A percentile compares a stretch with the other conserved stretches of the same genome.
phyloP scores from a whole-genome alignment of 768 basidiomycete genomes.

The Russula sp. region DNA sequence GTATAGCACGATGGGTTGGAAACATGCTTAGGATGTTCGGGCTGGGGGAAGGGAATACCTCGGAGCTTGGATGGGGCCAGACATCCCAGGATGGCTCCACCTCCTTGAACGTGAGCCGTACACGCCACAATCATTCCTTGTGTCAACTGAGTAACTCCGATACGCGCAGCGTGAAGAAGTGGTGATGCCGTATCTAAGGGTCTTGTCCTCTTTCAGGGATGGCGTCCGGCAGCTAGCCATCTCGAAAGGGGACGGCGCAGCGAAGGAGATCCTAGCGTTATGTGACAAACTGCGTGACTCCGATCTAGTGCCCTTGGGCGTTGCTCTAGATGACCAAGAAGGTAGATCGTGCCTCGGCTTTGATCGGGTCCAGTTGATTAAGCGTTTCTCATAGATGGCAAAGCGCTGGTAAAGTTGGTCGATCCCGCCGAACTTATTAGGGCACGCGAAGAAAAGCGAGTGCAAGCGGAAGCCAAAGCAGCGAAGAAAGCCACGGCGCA shows the following conservation, averaged over 20 bases:
- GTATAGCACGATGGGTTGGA: constrained; percentile 60
- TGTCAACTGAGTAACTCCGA: constrained; percentile 7
- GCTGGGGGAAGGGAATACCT: constrained; percentile 58
- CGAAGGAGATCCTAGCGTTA: constrained; percentile 76
- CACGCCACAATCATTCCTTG: not conserved
- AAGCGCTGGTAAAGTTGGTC: constrained; percentile 89
- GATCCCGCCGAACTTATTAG: constrained; percentile 73
- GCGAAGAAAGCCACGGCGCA: constrained; percentile 69
- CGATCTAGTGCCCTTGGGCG: constrained; percentile 88
- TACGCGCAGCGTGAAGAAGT: constrained; percentile 64
- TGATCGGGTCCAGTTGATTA: constrained; percentile 6
- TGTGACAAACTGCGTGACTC: constrained; percentile 87
- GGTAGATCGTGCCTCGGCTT: constrained; percentile 37
- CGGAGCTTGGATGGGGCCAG: constrained; percentile 84
- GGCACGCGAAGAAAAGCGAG: constrained; percentile 84
- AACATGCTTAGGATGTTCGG: constrained; percentile 74
- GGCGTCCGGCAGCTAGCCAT: constrained; percentile 79
- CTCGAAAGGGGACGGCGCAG: constrained; percentile 50
- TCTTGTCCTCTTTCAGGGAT: constrained; percentile 87
- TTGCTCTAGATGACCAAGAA: constrained; percentile 95
- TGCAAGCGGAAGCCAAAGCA: constrained; percentile 63
- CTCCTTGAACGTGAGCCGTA: constrained; percentile 44
- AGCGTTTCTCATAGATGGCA: constrained; percentile 59
- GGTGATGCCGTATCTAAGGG: constrained; percentile 82
- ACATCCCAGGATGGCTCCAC: constrained; percentile 37